phyloP scores from a whole-genome alignment of 306 rosid species.

The Vigna unguiculata region DNA sequence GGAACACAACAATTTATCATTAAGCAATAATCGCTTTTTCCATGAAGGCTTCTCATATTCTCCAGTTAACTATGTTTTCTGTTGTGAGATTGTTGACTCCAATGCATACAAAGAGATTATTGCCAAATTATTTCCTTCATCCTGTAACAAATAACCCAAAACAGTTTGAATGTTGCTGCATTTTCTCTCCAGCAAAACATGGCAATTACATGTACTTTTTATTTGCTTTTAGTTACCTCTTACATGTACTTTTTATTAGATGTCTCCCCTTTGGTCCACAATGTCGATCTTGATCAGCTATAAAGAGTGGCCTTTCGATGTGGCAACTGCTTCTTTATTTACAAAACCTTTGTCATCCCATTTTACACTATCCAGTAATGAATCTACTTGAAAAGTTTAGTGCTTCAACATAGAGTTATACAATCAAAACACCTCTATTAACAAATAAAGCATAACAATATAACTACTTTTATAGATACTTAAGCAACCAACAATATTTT shows the following conservation, averaged over 20 bases:
- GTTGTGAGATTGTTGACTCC: slow-evolving; percentile 73
- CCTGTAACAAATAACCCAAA: slow-evolving; percentile 54
- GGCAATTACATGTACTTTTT: slow-evolving; percentile 12
- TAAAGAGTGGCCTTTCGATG: slow-evolving; percentile 80
- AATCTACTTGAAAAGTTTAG: slow-evolving; percentile 65
- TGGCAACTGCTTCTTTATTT: slow-evolving; percentile 71
- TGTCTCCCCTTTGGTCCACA: slow-evolving; percentile 97
- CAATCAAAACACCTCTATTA: background rate
- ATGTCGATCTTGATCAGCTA: slow-evolving; percentile 78
- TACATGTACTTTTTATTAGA: slow-evolving; percentile 71
- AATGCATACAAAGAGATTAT: slow-evolving; percentile 68
- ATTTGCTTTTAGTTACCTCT: slow-evolving; percentile 58
- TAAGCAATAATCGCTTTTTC: slow-evolving; percentile 75
- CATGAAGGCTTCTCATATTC: slow-evolving; percentile 73
- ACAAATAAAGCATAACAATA: slow-evolving; percentile 19
- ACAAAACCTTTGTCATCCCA: slow-evolving; percentile 95
- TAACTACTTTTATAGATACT: slow-evolving; percentile 24
- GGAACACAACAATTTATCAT: slow-evolving; percentile 73
- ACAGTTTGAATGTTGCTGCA: slow-evolving; percentile 26
- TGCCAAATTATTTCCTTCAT: slow-evolving; percentile 61
- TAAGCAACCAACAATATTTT: slow-evolving; percentile 11
- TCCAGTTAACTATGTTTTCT: slow-evolving; percentile 65
- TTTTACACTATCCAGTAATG: slow-evolving; percentile 67
- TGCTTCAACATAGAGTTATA: background rate
- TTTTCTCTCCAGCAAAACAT: background rate